These are phyloP conservation scores for Arthrobotrys megalospora DNA, from an alignment of 2,329 filamentous ascomycete genomes.

Conservation along the genomic window DNA sequence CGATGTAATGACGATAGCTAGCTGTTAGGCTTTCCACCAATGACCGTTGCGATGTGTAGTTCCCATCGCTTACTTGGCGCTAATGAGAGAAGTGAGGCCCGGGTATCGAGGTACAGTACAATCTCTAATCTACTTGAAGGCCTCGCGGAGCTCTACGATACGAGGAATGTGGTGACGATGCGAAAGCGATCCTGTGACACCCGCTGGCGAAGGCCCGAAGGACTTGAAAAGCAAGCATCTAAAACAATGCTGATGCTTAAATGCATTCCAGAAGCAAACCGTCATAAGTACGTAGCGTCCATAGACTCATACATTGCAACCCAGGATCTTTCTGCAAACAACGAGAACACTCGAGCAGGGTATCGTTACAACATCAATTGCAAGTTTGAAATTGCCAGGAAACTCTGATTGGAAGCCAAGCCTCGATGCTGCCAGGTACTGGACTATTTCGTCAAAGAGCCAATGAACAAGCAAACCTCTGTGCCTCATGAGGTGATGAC, in stretches of 20 bases:
- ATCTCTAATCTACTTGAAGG: slow-evolving; percentile 32
- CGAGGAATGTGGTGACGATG: slow-evolving; percentile 45
- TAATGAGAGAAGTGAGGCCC: slow-evolving; percentile 49
- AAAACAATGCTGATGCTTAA: slow-evolving; percentile 51
- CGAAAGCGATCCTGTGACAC: slow-evolving; percentile 44
- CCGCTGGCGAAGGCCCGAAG: slow-evolving; percentile 37
- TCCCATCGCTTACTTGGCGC: slow-evolving; percentile 47
- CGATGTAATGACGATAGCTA: slow-evolving; percentile 14
- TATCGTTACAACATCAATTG: slow-evolving; percentile 32
- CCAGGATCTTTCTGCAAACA: slow-evolving; percentile 42
- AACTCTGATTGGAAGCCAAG: slow-evolving; percentile 60
- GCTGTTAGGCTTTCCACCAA: slow-evolving; percentile 25
- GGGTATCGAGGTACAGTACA: slow-evolving; percentile 14
- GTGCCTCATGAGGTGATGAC: slow-evolving; percentile 51
- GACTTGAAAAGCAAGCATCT: slow-evolving; percentile 32
- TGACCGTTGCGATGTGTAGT: slow-evolving; percentile 19
- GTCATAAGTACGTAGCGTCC: slow-evolving; percentile 14
- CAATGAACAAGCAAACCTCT: slow-evolving; percentile 39
- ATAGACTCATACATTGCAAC: slow-evolving; percentile 30
- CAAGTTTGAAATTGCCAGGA: slow-evolving; percentile 34
- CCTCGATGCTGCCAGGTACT: slow-evolving; percentile 51
- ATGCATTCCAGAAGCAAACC: slow-evolving; percentile 60
- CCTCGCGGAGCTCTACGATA: slow-evolving; percentile 44
- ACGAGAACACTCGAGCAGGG: slow-evolving; percentile 7
- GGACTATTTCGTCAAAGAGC: slow-evolving; percentile 45